A percentile compares a stretch with the other conserved stretches of the same genome.
Conservation (phyloP, 208 protist species). For the Trypanosomatidae sp. region DNA sequence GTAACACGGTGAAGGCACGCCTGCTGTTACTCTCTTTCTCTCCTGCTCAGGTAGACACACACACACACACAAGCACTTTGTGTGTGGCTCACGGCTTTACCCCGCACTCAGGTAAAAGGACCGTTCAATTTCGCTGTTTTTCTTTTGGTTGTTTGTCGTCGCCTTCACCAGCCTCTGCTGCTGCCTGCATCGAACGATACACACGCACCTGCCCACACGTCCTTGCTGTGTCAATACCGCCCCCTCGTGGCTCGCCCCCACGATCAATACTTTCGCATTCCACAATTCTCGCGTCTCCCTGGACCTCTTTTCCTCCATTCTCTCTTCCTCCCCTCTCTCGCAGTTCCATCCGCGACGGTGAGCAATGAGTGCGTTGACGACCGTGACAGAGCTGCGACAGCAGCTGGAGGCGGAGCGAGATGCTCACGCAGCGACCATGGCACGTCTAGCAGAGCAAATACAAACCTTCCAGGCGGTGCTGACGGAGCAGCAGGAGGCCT, state of each 20-base stretch:
- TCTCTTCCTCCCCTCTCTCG: background rate
- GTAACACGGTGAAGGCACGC: background rate
- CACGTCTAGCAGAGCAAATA: slow-evolving; percentile 24
- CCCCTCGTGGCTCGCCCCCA: background rate
- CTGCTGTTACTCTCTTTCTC: background rate
- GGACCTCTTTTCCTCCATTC: background rate
- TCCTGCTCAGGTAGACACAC: too few relatives aligned
- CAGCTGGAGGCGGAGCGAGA: slow-evolving; percentile 30
- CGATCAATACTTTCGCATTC: background rate
- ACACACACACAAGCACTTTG: background rate
- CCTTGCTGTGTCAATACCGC: background rate
- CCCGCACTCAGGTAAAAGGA: too few relatives aligned
- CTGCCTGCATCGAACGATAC: background rate
- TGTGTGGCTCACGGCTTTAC: background rate
- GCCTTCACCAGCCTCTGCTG: background rate
- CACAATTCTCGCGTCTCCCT: background rate
- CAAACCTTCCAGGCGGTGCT: slow-evolving; percentile 34
- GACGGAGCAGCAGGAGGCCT: slow-evolving; percentile 38
- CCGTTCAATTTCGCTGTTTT: too few relatives aligned
- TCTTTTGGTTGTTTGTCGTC: too few relatives aligned
- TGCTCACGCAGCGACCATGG: slow-evolving; percentile 37
- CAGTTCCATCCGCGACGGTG: background rate
- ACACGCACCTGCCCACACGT: background rate
- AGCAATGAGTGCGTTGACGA: background rate
- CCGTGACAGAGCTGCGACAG: slow-evolving; percentile 27